Evolutionary conservation across 768 basidiomycete species (phyloP), one percentile per base, ranked within the genome.

Genomic region (Hirschioporus abietinus): DNA sequence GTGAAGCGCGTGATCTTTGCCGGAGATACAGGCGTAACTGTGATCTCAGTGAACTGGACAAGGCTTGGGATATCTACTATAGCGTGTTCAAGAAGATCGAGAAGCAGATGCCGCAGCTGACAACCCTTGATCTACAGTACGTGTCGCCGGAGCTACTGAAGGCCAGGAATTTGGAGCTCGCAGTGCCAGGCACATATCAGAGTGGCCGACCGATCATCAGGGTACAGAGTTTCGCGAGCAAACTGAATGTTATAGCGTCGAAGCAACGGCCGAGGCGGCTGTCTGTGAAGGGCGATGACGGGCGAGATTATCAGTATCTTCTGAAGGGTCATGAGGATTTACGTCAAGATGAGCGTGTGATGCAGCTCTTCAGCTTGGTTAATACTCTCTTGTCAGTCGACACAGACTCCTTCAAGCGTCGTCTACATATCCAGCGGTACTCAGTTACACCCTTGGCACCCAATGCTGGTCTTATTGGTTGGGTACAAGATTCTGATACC

Each of bases 21-120:
- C 85, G 89, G 63, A 85, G 93, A 63, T 99, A 91, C 80, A 89
- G 90, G 58, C 83, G 86, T 24, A 92, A 92, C 72, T 92, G 92
- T 26, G 96, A 99, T 74, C 84, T 87, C 66, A 88, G 86, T 63
- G 95, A 98, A 74, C 79, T 99, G 61, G 97, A 99, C 74, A 93
- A 92, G 73, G 97, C 97, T 35, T 99, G 97, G 97, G 97, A 99
- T 72, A 95, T 98, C 27, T 99, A 99, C 77, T 99, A 98, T 72
- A 88, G 87, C 62, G 95, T 98, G 35, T 99, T 99, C 83, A 93
- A 93, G 77, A 94, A 93, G 75, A 89, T 99, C 66, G 93, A 97
- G 75, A 98, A 96, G 78, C 94, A 95, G 70, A 77, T 99, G 26
- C 93, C 94, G 20, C 86, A 90, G 67, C 82, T 98, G 60, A 93